Conservation (phyloP, 129 eudicot species). For the Lactuca saligna region DNA sequence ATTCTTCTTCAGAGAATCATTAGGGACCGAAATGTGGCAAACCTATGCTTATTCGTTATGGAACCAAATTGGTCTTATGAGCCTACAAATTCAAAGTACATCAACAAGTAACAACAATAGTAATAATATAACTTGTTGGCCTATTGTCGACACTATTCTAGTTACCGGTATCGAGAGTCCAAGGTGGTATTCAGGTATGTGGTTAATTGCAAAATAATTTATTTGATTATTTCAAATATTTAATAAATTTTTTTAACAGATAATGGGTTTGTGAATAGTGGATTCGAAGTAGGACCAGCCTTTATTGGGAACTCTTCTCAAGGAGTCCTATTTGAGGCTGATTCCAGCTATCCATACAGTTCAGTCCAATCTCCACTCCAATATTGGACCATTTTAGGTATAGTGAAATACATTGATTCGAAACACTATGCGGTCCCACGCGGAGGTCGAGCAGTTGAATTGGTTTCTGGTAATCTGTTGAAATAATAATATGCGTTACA, state of each 20-base stretch:
- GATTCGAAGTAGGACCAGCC: slow-evolving; percentile 40
- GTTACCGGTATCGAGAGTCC: slow-evolving; percentile 1
- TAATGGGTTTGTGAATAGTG: slow-evolving; percentile 26
- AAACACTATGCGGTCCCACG: slow-evolving; percentile 38
- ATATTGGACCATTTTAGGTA: slow-evolving; percentile 36
- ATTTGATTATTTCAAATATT: not conserved
- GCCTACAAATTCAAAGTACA: slow-evolving; percentile 19
- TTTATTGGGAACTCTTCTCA: slow-evolving; percentile 38
- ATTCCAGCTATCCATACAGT: not conserved
- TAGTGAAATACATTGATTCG: slow-evolving; percentile 42
- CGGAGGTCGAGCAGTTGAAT: slow-evolving; percentile 39
- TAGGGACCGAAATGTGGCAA: slow-evolving; percentile 36
- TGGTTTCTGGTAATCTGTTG: slow-evolving; percentile 38
- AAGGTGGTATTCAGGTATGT: slow-evolving; percentile 23
- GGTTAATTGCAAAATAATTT: not conserved
- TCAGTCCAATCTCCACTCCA: slow-evolving; percentile 19
- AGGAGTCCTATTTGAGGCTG: slow-evolving; percentile 34
- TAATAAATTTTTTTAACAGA: slow-evolving; percentile 8
- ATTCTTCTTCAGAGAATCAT: slow-evolving; percentile 16
- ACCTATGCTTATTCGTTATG: slow-evolving; percentile 36
- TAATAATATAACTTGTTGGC: slow-evolving; percentile 33
- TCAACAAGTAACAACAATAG: slow-evolving; percentile 15
- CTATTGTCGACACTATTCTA: slow-evolving; percentile 26
- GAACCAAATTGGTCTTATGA: slow-evolving; percentile 2
- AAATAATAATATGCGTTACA: no score